Percentiles rank a stretch among this genome's conserved stretches.
These are phyloP conservation scores for Letharia lupina DNA, from an alignment of 495 filamentous ascomycete genomes.

Conservation along the genomic window DNA sequence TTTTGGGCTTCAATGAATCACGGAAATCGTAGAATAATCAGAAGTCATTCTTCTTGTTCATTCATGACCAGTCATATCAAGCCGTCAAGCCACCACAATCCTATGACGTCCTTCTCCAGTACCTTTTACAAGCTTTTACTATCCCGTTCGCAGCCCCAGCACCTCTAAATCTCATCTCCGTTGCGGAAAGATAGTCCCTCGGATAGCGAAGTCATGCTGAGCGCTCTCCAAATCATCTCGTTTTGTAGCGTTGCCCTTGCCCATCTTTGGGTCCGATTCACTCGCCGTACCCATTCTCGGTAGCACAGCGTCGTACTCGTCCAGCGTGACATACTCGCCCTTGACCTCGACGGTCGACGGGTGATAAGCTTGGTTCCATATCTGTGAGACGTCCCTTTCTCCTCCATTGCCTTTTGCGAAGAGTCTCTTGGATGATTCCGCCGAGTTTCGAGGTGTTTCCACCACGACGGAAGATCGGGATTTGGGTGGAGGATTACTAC, in stretches of 20 bases:
- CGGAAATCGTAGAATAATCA: neutral
- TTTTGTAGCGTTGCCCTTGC: neutral
- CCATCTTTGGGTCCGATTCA: neutral
- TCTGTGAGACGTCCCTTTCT: neutral
- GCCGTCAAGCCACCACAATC: too few species aligned
- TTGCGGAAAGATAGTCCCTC: too few species aligned
- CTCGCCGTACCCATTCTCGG: too few species aligned
- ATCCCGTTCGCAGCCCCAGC: too few species aligned
- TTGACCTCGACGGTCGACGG: neutral
- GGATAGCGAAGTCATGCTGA: too few species aligned
- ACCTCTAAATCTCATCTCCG: too few species aligned
- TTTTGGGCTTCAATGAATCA: neutral
- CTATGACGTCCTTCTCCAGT: too few species aligned
- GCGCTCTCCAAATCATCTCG: neutral
- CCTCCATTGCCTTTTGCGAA: neutral
- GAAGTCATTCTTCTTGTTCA: too few species aligned
- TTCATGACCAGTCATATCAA: too few species aligned
- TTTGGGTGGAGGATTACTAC: neutral
- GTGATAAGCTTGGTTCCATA: neutral
- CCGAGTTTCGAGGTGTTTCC: too few species aligned
- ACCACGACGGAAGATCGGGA: neutral
- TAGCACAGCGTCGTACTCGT: neutral
- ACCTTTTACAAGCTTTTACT: too few species aligned
- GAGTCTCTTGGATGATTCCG: neutral
- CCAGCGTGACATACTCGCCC: neutral